Conservation (phyloP, 163 green algal genomes). For the Prototheca cutis region DNA sequence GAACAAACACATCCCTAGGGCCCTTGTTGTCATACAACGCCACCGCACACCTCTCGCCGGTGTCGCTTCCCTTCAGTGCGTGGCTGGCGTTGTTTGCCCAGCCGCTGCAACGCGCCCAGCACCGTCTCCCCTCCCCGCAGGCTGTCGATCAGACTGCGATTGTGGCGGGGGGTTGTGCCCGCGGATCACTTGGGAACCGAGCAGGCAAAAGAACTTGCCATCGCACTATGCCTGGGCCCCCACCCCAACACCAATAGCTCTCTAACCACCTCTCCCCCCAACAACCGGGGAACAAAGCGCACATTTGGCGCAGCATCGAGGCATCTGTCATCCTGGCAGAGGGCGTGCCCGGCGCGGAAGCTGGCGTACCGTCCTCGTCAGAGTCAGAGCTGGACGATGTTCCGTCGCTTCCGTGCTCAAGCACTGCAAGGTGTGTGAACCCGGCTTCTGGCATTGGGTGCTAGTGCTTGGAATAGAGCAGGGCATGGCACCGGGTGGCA, state of each 20-base stretch:
- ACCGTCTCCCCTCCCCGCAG: constrained; percentile 39
- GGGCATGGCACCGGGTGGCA: too few species aligned
- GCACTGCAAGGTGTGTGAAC: not conserved
- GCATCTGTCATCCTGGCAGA: not conserved
- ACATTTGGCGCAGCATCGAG: not conserved
- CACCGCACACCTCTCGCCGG: constrained; percentile 2
- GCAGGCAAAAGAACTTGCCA: too few species aligned
- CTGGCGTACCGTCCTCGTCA: not conserved
- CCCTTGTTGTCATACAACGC: too few species aligned
- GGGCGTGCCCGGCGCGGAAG: not conserved
- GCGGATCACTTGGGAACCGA: too few species aligned
- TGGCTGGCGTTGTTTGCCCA: constrained; percentile 15
- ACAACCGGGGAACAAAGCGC: not conserved
- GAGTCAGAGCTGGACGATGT: too few species aligned
- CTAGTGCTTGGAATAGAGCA: too few species aligned
- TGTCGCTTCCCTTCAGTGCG: too few species aligned
- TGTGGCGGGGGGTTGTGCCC: too few species aligned
- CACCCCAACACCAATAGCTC: not conserved
- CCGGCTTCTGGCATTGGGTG: too few species aligned
- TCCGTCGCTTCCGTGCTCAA: not conserved
- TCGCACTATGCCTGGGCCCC: too few species aligned
- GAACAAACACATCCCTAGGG: not conserved
- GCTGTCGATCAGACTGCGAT: constrained; percentile 24
- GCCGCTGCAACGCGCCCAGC: constrained; percentile 32
- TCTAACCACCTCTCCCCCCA: too few species aligned